Conservation (phyloP, 441 rosid genomes). For the Eutrema salsugineum region DNA sequence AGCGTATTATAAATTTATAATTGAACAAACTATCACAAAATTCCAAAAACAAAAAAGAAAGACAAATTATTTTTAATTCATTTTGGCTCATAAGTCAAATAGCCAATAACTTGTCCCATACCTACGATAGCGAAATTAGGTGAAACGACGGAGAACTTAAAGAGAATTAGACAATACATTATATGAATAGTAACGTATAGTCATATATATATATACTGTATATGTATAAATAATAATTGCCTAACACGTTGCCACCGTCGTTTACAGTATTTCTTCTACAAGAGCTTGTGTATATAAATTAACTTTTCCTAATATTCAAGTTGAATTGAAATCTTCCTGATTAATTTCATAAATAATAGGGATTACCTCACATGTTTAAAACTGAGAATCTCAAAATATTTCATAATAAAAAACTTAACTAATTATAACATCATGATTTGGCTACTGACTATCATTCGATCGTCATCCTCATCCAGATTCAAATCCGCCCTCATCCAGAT, state of each 20-base stretch:
- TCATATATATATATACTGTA: too few relatives aligned
- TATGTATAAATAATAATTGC: not conserved
- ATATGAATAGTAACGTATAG: not conserved
- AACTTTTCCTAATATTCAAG: not conserved
- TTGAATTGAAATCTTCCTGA: not conserved
- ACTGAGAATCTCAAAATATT: not conserved
- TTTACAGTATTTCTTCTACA: conserved; percentile 7
- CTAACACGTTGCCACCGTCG: conserved; percentile 26
- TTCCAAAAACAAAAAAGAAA: not conserved
- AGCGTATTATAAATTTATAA: too few relatives aligned
- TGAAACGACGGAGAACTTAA: not conserved
- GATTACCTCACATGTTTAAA: not conserved
- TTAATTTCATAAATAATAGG: not conserved
- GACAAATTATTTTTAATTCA: not conserved
- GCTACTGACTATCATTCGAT: too few relatives aligned
- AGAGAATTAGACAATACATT: not conserved
- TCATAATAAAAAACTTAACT: not conserved
- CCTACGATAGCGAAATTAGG: conserved; percentile 12
- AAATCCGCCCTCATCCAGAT: too few relatives aligned
- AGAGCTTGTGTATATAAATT: not conserved
- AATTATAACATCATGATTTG: too few relatives aligned
- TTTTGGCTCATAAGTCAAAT: conserved; percentile 11
- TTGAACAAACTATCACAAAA: not conserved
- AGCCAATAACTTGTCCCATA: conserved; percentile 1
- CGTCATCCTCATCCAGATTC: too few relatives aligned